Conservation (phyloP, 129 eudicot species). For the Deinandra increscens region DNA sequence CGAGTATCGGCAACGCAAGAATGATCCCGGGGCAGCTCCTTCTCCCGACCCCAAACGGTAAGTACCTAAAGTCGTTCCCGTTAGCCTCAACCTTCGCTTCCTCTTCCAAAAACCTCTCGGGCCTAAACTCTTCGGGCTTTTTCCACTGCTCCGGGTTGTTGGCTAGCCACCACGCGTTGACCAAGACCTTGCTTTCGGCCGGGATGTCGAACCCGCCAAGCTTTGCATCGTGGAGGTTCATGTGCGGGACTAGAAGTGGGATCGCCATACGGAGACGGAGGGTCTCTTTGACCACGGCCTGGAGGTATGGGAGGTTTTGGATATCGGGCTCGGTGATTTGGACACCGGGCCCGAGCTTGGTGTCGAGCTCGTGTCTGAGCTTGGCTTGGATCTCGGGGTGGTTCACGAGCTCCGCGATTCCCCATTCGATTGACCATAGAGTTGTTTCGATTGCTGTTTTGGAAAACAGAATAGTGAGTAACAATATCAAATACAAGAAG, state of each 20-base stretch:
- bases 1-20: slow-evolving; percentile 85
- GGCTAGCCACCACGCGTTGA: slow-evolving; percentile 92
- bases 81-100: slow-evolving; percentile 82
- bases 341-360: slow-evolving; percentile 67
- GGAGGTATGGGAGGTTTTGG: slow-evolving; percentile 80
- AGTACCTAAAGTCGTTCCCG: slow-evolving; percentile 80
- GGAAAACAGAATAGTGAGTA: background rate
- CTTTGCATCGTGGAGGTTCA: slow-evolving; percentile 91
- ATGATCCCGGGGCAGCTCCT: slow-evolving; percentile 95
- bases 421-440: slow-evolving; percentile 95
- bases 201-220: slow-evolving; percentile 80
- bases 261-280: slow-evolving; percentile 89
- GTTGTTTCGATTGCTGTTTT: slow-evolving; percentile 89
- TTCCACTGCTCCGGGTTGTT: slow-evolving; percentile 91
- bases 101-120: slow-evolving; percentile 92
- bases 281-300: slow-evolving; percentile 93
- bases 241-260: slow-evolving; percentile 94
- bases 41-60: slow-evolving; percentile 87
- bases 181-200: slow-evolving; percentile 82
- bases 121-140: slow-evolving; percentile 89
- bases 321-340: slow-evolving; percentile 79
- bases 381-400: slow-evolving; percentile 77
- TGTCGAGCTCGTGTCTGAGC: slow-evolving; percentile 72
- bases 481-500: background rate
- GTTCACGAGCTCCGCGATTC: slow-evolving; percentile 86